phyloP scores from a whole-genome alignment of 2,329 filamentous ascomycete species.

The Ophiostoma novo-ulmi region DNA sequence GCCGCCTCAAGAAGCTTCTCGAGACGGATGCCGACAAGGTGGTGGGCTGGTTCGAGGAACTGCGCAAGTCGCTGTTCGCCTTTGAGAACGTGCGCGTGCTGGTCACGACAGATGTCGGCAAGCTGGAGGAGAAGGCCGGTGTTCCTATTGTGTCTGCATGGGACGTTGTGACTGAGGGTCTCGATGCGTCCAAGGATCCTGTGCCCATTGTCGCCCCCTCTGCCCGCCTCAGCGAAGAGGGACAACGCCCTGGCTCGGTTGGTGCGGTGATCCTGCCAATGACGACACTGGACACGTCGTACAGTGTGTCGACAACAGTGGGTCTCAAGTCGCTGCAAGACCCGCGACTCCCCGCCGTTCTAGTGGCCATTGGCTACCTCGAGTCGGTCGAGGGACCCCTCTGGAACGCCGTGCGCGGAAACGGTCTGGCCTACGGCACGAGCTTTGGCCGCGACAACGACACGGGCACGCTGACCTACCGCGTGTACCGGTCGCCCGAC shows the following conservation, averaged over 20 bases:
- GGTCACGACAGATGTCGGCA: slow-evolving; percentile 73
- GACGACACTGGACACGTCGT: slow-evolving; percentile 88
- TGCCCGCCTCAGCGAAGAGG: slow-evolving; percentile 69
- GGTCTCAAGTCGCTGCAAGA: slow-evolving; percentile 73
- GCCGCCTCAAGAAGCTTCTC: slow-evolving; percentile 75
- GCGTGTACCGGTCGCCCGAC: slow-evolving; percentile 85
- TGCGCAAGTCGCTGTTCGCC: slow-evolving; percentile 71
- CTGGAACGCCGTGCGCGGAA: slow-evolving; percentile 88
- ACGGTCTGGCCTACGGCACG: slow-evolving; percentile 86
- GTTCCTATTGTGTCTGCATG: slow-evolving; percentile 59
- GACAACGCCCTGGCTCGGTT: slow-evolving; percentile 66
- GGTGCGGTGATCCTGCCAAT: slow-evolving; percentile 80
- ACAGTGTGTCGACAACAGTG: slow-evolving; percentile 67
- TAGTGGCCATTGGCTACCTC: slow-evolving; percentile 86
- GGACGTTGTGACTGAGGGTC: slow-evolving; percentile 55
- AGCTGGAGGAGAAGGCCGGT: slow-evolving; percentile 57
- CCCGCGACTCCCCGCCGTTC: slow-evolving; percentile 71
- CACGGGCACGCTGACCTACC: slow-evolving; percentile 74
- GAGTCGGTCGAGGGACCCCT: slow-evolving; percentile 91
- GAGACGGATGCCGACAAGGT: slow-evolving; percentile 70
- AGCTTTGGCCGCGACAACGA: slow-evolving; percentile 73
- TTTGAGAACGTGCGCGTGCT: slow-evolving; percentile 82
- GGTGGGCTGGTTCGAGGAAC: slow-evolving; percentile 68
- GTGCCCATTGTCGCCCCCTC: slow-evolving; percentile 65
- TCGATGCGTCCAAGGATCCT: slow-evolving; percentile 48